phyloP scores from a whole-genome alignment of 345 rosid genomes.

The Brassica rapa region DNA sequence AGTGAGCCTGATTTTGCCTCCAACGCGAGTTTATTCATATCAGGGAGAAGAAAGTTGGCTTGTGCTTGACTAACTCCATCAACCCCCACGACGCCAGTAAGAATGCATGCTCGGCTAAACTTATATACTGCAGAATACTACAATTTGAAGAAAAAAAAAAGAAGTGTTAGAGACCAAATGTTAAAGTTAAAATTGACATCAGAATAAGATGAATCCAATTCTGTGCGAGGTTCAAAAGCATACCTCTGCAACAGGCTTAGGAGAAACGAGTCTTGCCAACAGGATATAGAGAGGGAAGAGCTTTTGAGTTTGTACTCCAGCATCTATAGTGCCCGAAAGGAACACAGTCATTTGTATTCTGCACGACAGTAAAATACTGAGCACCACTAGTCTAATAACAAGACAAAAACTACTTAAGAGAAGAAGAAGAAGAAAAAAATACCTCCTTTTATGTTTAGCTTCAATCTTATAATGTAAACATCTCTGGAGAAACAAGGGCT shows the following conservation, averaged over 20 bases:
- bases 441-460: constrained; percentile 82
- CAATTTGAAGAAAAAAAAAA: constrained; percentile 41
- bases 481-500: constrained; percentile 91
- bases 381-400: neutral
- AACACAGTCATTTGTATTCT: constrained; percentile 82
- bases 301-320: constrained; percentile 54
- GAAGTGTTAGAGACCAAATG: constrained; percentile 34
- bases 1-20: constrained; percentile 87
- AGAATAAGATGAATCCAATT: constrained; percentile 4
- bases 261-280: constrained; percentile 77
- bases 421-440: neutral
- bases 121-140: constrained; percentile 90
- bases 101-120: constrained; percentile 75
- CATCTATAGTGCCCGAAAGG: constrained; percentile 52
- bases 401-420: neutral
- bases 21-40: constrained; percentile 67
- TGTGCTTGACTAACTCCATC: constrained; percentile 68
- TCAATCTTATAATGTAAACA: constrained; percentile 84
- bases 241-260: constrained; percentile 65
- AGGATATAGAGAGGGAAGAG: constrained; percentile 77
- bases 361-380: constrained; percentile 24
- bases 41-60: constrained; percentile 84
- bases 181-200: constrained; percentile 1
- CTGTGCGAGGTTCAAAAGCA: neutral
- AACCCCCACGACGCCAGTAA: constrained; percentile 72